phyloP scores from a whole-genome alignment of 306 rosid species.

The Cucumis sativus region Cucumber_9930_V3 NC_026661.2:4094001-4094500 shows the following conservation, averaged over 20 bases:
- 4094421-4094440: neutral
- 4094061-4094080: constrained; percentile 14
- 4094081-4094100: constrained; percentile 24
- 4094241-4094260: constrained; percentile 15
- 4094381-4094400: constrained; percentile 6
- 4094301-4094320: constrained; percentile 29
- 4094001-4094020: constrained; percentile 29
- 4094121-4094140: constrained; percentile 38
- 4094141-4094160: constrained; percentile 29
- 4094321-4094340: constrained; percentile 33
- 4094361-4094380: constrained; percentile 21
- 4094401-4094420: neutral
- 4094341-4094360: constrained; percentile 32
- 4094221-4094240: constrained; percentile 36
- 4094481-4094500: too few species aligned
- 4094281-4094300: constrained; percentile 25
- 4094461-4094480: neutral
- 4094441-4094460: neutral
- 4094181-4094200: constrained; percentile 35
- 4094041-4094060: constrained; percentile 7
- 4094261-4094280: constrained; percentile 29
- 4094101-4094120: constrained; percentile 35
- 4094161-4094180: constrained; percentile 2
- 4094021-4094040: constrained; percentile 38
- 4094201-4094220: constrained; percentile 27